Evolutionary conservation across 352 stramenopile genomes (phyloP), one percentile per base, ranked within the genome.

Genomic region (Pythium phragmiticola): DNA sequence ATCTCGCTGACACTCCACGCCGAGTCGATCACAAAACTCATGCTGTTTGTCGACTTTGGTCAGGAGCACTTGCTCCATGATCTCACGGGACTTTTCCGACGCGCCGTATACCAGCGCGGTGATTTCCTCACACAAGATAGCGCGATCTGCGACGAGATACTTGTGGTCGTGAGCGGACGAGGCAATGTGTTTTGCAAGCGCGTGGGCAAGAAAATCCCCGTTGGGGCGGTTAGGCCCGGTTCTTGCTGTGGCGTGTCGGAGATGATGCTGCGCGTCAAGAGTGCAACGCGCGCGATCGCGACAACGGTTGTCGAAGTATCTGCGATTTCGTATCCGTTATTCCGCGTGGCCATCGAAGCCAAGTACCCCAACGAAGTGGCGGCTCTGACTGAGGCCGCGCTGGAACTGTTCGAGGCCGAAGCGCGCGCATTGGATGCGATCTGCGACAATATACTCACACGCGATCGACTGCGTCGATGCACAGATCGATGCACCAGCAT

Each of bases 1-100:
- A 91, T 93, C 64, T 90, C 84, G 17, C 69, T 79, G 26, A 80
- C 88, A 14, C 52, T 91, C n/a, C 84, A 93, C 60, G 72, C 84
- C 7, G 72, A 90, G 19, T 86, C 84, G 3, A 74, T 91, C 19
- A 73, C 75, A 5, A 82, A 86, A 30, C 72, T 93, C 5, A 64
- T 66, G 21, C 66, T 91, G 12, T 93, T 93, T 36, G 57, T 79
- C 1, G 78, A 85, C 11, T 67, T 80, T 4, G 65, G 72, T 21
- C 77, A 88, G 47, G 80, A 90, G 28, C 73, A 73, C 0, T 50
- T 90, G 19, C 65, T 89, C 0, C 78, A 88, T 16, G 75, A 90
- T 21, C 68, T 93, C 12, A 93, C 84, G 9, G 84, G 82, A 0
- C 65, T 89, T 26, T 91, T 93, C 42, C 82, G 84, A 1, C 70